Conservation (phyloP, 371 early-diverging fungal genomes). For the Saksenaea vasiformis region DNA sequence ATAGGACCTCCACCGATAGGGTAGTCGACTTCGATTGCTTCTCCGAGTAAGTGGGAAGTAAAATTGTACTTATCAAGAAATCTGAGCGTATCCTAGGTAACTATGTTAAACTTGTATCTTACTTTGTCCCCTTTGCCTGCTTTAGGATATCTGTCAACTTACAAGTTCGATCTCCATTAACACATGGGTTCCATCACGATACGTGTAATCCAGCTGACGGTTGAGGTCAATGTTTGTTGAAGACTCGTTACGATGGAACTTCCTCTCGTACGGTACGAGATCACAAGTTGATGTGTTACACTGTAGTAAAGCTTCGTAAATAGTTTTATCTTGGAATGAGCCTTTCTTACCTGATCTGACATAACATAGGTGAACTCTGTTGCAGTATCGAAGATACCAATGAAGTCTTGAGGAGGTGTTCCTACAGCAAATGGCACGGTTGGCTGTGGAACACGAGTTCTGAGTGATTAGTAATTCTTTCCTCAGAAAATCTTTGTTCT, state of each 20-base stretch:
- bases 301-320: background rate
- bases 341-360: conserved; percentile 14
- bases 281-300: conserved; percentile 25
- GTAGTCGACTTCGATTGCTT: conserved; percentile 25
- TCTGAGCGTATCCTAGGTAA: conserved; percentile 28
- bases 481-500: background rate
- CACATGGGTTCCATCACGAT: conserved; percentile 33
- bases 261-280: conserved; percentile 10
- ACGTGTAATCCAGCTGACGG: conserved; percentile 15
- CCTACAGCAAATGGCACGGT: conserved; percentile 20
- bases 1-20: conserved; percentile 20
- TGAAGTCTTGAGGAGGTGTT: conserved; percentile 28
- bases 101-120: background rate
- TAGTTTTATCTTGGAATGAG: background rate
- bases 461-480: background rate
- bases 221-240: conserved; percentile 22
- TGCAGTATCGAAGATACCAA: conserved; percentile 35
- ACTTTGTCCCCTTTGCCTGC: background rate
- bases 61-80: conserved; percentile 12
- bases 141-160: background rate
- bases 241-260: conserved; percentile 23
- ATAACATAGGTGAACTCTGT: conserved; percentile 32
- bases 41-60: conserved; percentile 29
- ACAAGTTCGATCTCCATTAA: conserved; percentile 32
- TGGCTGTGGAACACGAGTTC: conserved; percentile 10